These are phyloP conservation scores for Taphrina communis DNA, from an alignment of 1,139 yeast genomes.

Conservation along the genomic window DNA sequence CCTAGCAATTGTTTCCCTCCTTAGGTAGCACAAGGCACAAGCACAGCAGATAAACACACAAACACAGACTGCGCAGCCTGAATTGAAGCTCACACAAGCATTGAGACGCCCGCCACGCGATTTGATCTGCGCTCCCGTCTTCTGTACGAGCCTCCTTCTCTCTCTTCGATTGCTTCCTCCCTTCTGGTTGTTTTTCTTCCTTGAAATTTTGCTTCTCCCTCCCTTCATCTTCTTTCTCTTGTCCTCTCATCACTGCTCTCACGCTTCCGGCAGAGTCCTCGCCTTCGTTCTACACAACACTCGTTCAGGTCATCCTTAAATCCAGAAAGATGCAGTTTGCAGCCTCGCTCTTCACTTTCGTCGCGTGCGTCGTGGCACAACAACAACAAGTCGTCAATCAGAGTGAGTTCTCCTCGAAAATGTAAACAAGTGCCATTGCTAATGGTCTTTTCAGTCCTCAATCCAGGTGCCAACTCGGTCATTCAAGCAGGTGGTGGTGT, in stretches of 20 bases:
- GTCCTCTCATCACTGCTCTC: not conserved
- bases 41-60: too few species aligned
- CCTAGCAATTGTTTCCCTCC: too few species aligned
- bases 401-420: constrained; percentile 5
- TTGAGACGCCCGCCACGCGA: too few species aligned
- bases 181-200: too few species aligned
- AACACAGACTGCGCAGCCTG: too few species aligned
- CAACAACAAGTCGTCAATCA: constrained; percentile 28
- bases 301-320: constrained; percentile 2
- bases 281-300: not conserved
- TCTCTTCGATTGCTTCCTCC: not conserved
- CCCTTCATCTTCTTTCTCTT: not conserved
- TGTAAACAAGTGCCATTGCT: constrained; percentile 8
- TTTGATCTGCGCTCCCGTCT: too few species aligned
- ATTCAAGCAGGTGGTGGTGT: constrained; percentile 44
- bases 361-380: constrained; percentile 35
- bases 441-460: constrained; percentile 15
- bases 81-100: too few species aligned
- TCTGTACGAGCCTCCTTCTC: not conserved
- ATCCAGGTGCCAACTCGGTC: constrained; percentile 43
- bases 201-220: not conserved
- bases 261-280: too few species aligned
- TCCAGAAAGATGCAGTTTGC: constrained; percentile 12
- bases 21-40: too few species aligned
- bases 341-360: constrained; percentile 2